These are phyloP conservation scores for Neurospora sp. DNA, from an alignment of 495 filamentous ascomycete genomes.

Conservation along the genomic window DNA sequence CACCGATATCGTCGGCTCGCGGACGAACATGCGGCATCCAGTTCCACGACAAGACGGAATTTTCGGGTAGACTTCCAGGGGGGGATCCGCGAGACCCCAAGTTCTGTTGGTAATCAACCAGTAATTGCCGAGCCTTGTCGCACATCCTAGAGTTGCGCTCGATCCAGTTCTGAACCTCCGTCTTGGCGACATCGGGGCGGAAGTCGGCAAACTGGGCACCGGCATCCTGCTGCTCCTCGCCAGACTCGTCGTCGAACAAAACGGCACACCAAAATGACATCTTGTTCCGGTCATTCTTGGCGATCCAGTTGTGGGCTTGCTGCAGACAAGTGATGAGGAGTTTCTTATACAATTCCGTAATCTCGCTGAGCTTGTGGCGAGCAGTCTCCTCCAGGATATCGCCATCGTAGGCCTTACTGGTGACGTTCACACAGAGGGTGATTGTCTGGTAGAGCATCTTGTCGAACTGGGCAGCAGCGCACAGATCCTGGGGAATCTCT, in stretches of 20 bases:
- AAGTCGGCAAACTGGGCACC: slow-evolving; percentile 31
- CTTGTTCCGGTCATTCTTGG: slow-evolving; percentile 85
- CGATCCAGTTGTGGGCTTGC: slow-evolving; percentile 84
- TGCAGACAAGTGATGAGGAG: slow-evolving; percentile 81
- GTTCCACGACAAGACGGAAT: slow-evolving; percentile 31
- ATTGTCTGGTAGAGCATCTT: slow-evolving; percentile 75
- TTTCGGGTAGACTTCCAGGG: slow-evolving; percentile 25
- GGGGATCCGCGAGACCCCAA: slow-evolving; percentile 14
- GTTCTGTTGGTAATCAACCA: slow-evolving; percentile 28
- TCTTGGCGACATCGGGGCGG: slow-evolving; percentile 30
- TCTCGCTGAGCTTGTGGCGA: slow-evolving; percentile 38
- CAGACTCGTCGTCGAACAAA: slow-evolving; percentile 55
- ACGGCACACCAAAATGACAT: slow-evolving; percentile 79
- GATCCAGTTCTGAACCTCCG: slow-evolving; percentile 37
- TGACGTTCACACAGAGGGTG: slow-evolving; percentile 75
- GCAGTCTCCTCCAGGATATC: slow-evolving; percentile 62
- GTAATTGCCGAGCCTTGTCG: slow-evolving; percentile 27
- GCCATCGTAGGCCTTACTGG: slow-evolving; percentile 81
- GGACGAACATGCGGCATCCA: slow-evolving; percentile 25
- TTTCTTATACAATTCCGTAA: slow-evolving; percentile 62
- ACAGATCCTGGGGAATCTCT: slow-evolving; percentile 77
- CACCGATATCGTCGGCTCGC: slow-evolving; percentile 21
- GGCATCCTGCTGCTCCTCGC: slow-evolving; percentile 34
- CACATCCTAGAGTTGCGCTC: slow-evolving; percentile 42
- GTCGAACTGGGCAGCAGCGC: slow-evolving; percentile 66